Conservation (phyloP, 1,284 basidiomycete species). For the Ganoderma resinaceum region DNA sequence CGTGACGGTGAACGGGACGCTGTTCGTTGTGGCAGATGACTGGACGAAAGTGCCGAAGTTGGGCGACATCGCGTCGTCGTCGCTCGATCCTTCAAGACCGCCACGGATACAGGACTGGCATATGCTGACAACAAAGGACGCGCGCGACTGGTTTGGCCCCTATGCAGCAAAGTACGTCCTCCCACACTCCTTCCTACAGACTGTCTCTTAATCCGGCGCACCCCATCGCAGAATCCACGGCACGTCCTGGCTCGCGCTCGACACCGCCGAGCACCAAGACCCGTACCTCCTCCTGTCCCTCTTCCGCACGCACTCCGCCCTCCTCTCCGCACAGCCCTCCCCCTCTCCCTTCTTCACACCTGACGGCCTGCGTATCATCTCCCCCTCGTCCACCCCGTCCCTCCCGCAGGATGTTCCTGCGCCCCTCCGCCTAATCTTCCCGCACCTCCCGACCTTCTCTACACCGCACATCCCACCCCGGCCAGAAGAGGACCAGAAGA, state of each 20-base stretch:
- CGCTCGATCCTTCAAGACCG: constrained; percentile 40
- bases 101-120: constrained; percentile 73
- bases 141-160: constrained; percentile 35
- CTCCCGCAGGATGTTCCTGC: constrained; percentile 54
- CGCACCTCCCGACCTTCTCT: constrained; percentile 64
- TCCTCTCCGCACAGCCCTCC: constrained; percentile 48
- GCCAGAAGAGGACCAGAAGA: constrained; percentile 33
- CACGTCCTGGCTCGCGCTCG: constrained; percentile 40
- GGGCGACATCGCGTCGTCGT: constrained; percentile 56
- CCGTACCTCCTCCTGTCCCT: constrained; percentile 80
- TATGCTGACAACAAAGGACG: constrained; percentile 34
- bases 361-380: constrained; percentile 50
- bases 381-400: constrained; percentile 42
- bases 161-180: constrained; percentile 41
- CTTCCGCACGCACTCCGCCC: constrained; percentile 79
- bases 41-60: constrained; percentile 56
- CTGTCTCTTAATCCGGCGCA: background rate
- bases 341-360: constrained; percentile 29
- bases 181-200: background rate
- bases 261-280: constrained; percentile 48
- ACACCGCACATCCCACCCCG: constrained; percentile 46
- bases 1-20: constrained; percentile 68
- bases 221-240: constrained; percentile 35
- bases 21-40: constrained; percentile 73
- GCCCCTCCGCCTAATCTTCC: constrained; percentile 77